Base-by-base conservation (phyloP, 768 basidiomycete genomes). In the Auriscalpium microsporum region DNA sequence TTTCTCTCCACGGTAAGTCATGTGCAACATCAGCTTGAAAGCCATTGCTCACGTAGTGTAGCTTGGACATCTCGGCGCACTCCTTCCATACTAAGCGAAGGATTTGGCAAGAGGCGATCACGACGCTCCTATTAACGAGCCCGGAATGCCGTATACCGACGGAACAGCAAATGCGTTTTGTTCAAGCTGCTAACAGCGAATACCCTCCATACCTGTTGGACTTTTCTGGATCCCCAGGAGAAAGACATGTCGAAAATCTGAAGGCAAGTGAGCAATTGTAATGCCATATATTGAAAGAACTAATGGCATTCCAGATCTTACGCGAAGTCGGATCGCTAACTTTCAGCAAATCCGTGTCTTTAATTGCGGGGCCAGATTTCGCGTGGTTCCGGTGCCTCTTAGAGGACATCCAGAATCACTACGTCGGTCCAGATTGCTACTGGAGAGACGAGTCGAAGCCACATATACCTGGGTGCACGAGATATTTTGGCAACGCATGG, bases 31-130 rank as follows among this genome's bases (percentile, higher is more conserved):
- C 28, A 7, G 38, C 8, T 9, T 28, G 28, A 28, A 4, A 28
- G 28, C 21, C 28, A 28, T 33, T 54, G 37, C 34, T 53, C 38
- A 52, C 40, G 6, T 13, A 46, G 9, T 56, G 4, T 52, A 87
- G 86, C 9, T 62, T 88, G 57, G 82, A 86, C 64, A 68, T 80
- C 40, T 79, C 83, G 0, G 58, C 74, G 3, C 68, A 73, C 1
- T 86, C 83, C 1, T 68, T 76, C 7, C 89, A 91, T 65, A 73
- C 78, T 14, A 80, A 74, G 56, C 77, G 87, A 14, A 78, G 89
- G 5, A 85, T 91, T 13, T 88, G 87, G 86, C 87, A 91, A 65
- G 89, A 91, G 67, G 76, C 85, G 4, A 74, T 90, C 21, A 78
- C 84, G 0, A 77, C 83, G 1, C 70, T 91, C 16, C 67, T 90